Conservation (phyloP, 225 moss, liverwort and hornwort species). For the Rhytidiadelphus loreus region DNA sequence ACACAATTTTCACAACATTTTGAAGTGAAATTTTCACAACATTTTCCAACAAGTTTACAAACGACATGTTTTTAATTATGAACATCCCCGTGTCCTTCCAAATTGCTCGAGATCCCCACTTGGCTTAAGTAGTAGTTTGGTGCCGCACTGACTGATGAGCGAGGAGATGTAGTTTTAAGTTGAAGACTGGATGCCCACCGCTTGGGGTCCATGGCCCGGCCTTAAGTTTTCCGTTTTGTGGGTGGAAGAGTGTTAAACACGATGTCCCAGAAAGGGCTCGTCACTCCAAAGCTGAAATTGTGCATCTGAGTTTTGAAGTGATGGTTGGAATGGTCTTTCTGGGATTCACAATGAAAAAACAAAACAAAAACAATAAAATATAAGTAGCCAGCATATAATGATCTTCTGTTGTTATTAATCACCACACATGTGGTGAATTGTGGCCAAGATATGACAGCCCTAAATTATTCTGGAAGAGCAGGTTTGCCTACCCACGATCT, state of each 20-base stretch:
- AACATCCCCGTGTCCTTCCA: not conserved
- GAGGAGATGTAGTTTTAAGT: no score
- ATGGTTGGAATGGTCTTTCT: slow-evolving; percentile 38
- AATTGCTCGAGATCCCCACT: not conserved
- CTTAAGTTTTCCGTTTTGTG: not conserved
- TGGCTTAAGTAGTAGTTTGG: not conserved
- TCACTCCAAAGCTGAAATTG: slow-evolving; percentile 36
- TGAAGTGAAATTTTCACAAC: no score
- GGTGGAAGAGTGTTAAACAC: slow-evolving; percentile 33
- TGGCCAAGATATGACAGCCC: not conserved
- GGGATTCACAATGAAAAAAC: not conserved
- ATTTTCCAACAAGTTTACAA: not conserved
- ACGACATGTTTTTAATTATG: not conserved
- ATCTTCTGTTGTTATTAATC: not conserved
- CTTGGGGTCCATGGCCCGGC: no score
- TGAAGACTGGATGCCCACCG: not conserved
- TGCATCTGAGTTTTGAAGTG: slow-evolving; percentile 45
- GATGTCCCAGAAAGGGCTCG: slow-evolving; percentile 33
- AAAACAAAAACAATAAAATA: not conserved
- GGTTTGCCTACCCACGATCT: not conserved
- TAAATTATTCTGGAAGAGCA: not conserved
- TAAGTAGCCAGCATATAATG: not conserved
- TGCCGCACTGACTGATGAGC: not conserved
- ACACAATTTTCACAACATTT: not conserved
- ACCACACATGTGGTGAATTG: not conserved